Evolutionary conservation across 2,329 filamentous ascomycete genomes (phyloP), one percentile per base, ranked within the genome.

Genomic region (Microcyclospora tardicrescens): DNA sequence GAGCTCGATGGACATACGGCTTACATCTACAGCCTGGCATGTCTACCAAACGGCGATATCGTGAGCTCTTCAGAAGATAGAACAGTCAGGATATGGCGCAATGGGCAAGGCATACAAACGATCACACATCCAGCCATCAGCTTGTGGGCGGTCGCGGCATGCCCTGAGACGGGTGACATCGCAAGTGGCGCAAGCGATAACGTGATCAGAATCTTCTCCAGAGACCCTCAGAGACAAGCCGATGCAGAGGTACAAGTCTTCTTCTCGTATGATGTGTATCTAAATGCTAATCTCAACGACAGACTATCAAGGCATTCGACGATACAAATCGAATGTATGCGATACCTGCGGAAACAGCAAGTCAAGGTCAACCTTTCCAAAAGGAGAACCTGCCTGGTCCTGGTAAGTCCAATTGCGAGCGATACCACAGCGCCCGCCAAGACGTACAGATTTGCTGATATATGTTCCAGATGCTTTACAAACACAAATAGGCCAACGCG

Each of bases 51-150:
- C 0, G 89, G 89, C 5, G 86, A 95, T 56, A 68, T 98, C 24
- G 81, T 93, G 35, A 96, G 89, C 59, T 78, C 85, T 2, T 86
- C 86, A 13, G 91, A 98, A 61, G 91, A 98, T 61, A 76, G 91
- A n/a, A 95, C 91, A 0, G 76, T 93, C 28, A 75, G 85, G 37
- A 68, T 98, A 56, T 98, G 93, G 91, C 79, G 74, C 49, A 83
- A 81, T 33, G 73, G 68, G 11, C 72, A 86, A 40, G 96, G 89
- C 57, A 65, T 94, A 34, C 91, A 98, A 61, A 95, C 89, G 30
- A 96, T 98, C 47, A 95, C 89, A 1, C 86, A 95, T 54, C 91
- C 91, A 10, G 91, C 91, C 9, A 93, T 96, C 39, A 96, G 89
- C 0, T 87, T 98, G 5, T 98, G 91, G 91, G 72, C 77, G 11